Evolutionary conservation across 768 basidiomycete species (phyloP), one percentile per base, ranked within the genome.

Genomic region (Tricholoma sp.): DNA sequence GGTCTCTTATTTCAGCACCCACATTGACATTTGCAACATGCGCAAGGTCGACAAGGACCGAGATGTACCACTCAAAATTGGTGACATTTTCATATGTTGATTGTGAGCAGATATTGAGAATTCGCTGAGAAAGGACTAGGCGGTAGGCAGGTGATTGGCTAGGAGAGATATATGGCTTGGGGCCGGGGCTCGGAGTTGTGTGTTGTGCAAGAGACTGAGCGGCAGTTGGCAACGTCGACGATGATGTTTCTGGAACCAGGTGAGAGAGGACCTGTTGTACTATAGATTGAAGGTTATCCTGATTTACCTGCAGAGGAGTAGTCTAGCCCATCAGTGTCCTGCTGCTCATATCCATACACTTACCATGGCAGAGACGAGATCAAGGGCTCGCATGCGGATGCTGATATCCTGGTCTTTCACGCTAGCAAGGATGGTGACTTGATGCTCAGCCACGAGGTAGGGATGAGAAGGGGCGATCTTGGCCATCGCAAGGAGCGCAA

Each of bases 21-120:
- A 97, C 77, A 61, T 89, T 78, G 50, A 87, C 91, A 24, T 85
- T 82, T 52, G 93, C 89, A 39, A 98, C 80, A 67, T 97, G 92
- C 0, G 92, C 86, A 8, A 98, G 78, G 66, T 98, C 94, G 47
- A 98, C 83, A 27, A 98, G 83, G 7, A 95, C 93, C 4, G 96
- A 97, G 19, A 98, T 79, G 69, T 94, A 97, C 96, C 97, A 99
- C 67, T 98, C 92, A 67, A 98, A 98, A 72, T 98, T 95, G 46
- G 81, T 79, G 24, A 99, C 80, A 64, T 94, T 89, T 53, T 87
- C 85, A 68, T 96, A 98, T 19, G 87, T 89, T 35, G 85, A 85
- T 55, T 83, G 81, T 2, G 91, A 89, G 57, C 91, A 88, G 63
- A 98, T 90, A n/a, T 78, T 74, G n/a, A 98, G 78, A 59, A 98